Evolutionary conservation across 352 stramenopile species (phyloP).

Genomic region (Pythium plurisporium): DNA sequence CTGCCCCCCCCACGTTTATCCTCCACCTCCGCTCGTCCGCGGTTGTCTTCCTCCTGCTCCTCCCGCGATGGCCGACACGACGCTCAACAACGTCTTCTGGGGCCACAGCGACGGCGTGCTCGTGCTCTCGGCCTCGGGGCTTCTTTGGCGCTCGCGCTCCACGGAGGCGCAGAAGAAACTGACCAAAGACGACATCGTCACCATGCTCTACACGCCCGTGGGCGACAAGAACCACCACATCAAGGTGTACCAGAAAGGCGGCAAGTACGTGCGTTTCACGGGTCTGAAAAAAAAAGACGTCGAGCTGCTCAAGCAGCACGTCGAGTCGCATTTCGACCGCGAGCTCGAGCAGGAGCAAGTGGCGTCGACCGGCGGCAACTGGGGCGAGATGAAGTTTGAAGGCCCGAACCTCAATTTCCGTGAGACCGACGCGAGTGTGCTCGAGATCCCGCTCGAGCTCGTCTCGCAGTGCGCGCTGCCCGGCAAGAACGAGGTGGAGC

Average conservation of each 20-base stretch:
- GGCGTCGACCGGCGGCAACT: conserved; percentile 86
- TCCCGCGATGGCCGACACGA: conserved; percentile 55
- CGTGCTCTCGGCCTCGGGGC: conserved; percentile 62
- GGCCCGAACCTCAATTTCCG: conserved; percentile 83
- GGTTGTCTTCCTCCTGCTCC: background rate
- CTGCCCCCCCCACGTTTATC: background rate
- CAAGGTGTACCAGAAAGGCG: conserved; percentile 82
- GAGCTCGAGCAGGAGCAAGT: conserved; percentile 90
- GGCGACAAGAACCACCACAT: conserved; percentile 78
- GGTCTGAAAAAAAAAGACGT: conserved; percentile 67
- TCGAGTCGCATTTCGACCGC: conserved; percentile 83
- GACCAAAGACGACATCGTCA: conserved; percentile 81
- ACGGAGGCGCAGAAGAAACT: conserved; percentile 86
- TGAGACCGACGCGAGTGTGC: conserved; percentile 53
- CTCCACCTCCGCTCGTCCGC: background rate
- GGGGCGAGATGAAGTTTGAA: conserved; percentile 93
- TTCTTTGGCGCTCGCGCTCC: conserved; percentile 70
- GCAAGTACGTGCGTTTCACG: conserved; percentile 84
- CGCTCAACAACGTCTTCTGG: conserved; percentile 85
- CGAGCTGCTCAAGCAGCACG: conserved; percentile 53
- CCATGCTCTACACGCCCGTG: conserved; percentile 78
- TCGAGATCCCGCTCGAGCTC: conserved; percentile 72
- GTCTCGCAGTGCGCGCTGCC: conserved; percentile 91
- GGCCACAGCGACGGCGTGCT: conserved; percentile 80
- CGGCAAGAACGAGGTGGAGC: conserved; percentile 97